Evolutionary conservation across 1,284 basidiomycete genomes (phyloP).

Genomic region (Puccinia novopanici): DNA sequence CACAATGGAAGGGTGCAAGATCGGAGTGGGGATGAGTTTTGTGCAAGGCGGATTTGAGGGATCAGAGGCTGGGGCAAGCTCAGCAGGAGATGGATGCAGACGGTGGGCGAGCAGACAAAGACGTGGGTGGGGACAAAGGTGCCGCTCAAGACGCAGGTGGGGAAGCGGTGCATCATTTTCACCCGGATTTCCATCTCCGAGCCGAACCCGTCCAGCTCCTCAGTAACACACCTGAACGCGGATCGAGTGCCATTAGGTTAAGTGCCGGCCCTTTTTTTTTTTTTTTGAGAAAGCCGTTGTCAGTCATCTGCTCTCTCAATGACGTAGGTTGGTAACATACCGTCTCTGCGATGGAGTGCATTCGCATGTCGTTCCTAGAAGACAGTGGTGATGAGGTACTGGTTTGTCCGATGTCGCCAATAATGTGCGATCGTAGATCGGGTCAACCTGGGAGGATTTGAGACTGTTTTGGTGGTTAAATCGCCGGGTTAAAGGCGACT

Average conservation of each 20-base stretch:
- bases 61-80: constrained; percentile 2
- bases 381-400: constrained; percentile 35
- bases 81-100: constrained; percentile 15
- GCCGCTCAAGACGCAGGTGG: constrained; percentile 18
- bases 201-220: constrained; percentile 36
- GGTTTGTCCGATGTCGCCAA: constrained; percentile 30
- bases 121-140: constrained; percentile 37
- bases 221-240: constrained; percentile 21
- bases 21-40: neutral
- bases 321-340: neutral
- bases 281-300: neutral
- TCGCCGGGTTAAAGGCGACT: too few species aligned
- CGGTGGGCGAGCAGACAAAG: constrained; percentile 32
- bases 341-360: constrained; percentile 19
- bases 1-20: constrained; percentile 11
- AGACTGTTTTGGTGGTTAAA: too few species aligned
- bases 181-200: constrained; percentile 13
- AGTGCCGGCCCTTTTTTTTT: neutral
- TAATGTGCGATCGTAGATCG: constrained; percentile 18
- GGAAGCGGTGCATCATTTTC: constrained; percentile 27
- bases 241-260: constrained; percentile 32
- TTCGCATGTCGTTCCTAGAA: constrained; percentile 31
- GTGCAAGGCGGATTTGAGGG: neutral
- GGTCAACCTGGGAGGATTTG: neutral
- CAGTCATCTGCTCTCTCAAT: too few species aligned